Base-by-base conservation (phyloP, 2,329 filamentous ascomycete genomes). In the Colletotrichum eleusines region DNA sequence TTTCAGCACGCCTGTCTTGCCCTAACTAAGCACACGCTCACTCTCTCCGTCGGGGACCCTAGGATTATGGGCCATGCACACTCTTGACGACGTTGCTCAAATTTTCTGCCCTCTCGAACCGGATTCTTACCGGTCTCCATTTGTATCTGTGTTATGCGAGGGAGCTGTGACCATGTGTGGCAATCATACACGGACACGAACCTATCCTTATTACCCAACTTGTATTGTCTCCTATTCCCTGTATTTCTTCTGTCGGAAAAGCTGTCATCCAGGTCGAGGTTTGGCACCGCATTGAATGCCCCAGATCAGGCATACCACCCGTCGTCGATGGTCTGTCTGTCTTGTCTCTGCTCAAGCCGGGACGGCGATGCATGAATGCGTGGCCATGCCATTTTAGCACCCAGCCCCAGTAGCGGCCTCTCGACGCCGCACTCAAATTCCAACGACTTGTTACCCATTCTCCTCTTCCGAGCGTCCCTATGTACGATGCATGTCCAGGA, bases 351-450 rank as follows among this genome's bases (percentile, higher is more conserved):
- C 78, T 78, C 76, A 76, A 78, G 20, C 51, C 51, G 48, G 53
- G 63, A 64, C 42, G 75, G 76, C 79, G 77, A 83, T 84, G 83
- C 83, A 85, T 79, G 81, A 79, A 80, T 82, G 82, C 81, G 82
- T 84, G 81, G 81, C 79, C 77, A 78, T 80, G 78, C 76, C 78
- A 78, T 78, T 77, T 78, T 76, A 76, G 78, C 79, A 76, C 75
- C 78, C 78, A 78, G 76, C 57, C 50, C 51, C 31, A n/a, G 54
- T 63, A 46, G 68, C 33, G 58, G 33, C 51, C 78, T 80, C 75
- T 77, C 77, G 78, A 78, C 76, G 76, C 78, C 79, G 76, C 76
- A 75, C 73, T 70, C 68, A 75, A 74, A 76, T 73, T 74, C 76
- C 71, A 66, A 76, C 72, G 72, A 72, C 73, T 72, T 58, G 63